Percentiles rank a stretch among this genome's conserved stretches.
These are phyloP conservation scores for Ramaria sp. DNA, from an alignment of 768 basidiomycete species.

Conservation along the genomic window DNA sequence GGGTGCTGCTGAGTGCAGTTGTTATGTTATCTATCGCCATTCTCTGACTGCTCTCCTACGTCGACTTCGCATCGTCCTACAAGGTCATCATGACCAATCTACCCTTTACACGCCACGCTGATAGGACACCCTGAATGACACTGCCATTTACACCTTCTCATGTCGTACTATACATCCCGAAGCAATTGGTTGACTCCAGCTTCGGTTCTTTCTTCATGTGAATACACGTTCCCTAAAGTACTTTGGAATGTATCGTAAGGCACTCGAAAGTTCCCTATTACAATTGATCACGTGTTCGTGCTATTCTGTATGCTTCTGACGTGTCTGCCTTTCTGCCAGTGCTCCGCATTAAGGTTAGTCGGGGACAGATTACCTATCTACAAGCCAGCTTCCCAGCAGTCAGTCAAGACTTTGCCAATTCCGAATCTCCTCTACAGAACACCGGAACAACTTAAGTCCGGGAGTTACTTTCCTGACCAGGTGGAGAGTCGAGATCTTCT, in stretches of 20 bases:
- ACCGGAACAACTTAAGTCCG: no score
- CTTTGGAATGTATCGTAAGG: background rate
- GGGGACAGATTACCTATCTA: no score
- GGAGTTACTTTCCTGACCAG: no score
- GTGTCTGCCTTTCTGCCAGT: no score
- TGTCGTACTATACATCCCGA: background rate
- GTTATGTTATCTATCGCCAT: constrained; percentile 1
- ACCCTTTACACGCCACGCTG: background rate
- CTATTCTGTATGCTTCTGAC: no score
- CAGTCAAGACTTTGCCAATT: no score
- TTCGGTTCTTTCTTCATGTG: background rate
- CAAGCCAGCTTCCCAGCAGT: no score
- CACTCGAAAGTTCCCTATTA: no score
- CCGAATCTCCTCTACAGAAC: no score
- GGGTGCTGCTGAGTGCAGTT: constrained; percentile 57
- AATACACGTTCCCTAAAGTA: background rate
- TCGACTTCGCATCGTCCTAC: background rate
- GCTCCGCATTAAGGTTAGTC: no score
- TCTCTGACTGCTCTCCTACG: background rate
- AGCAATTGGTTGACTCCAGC: background rate
- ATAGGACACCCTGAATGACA: constrained; percentile 1
- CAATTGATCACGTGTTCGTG: background rate
- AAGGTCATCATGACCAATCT: background rate
- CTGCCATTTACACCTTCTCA: background rate
- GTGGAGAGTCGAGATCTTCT: no score